phyloP scores from a whole-genome alignment of 202 grass and related monocot species.

The Schoenoplectus triqueter region DNA sequence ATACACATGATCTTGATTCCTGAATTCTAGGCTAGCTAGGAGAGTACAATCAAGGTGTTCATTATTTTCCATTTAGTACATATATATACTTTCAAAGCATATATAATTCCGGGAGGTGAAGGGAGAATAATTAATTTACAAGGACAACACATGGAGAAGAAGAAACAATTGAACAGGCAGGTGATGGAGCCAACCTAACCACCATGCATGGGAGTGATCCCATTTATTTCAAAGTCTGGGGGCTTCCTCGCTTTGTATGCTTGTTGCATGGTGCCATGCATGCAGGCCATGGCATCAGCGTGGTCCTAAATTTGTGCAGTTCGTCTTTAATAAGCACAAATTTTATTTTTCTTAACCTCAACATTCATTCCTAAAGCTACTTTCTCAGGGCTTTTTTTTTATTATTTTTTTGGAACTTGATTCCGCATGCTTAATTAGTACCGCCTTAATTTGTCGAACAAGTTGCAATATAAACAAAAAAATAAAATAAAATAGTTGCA shows the following conservation, averaged over 20 bases:
- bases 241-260: background rate
- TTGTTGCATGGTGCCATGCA: slow-evolving; percentile 32
- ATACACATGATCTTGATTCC: too few species aligned
- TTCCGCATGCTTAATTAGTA: background rate
- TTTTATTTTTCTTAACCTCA: slow-evolving; percentile 10
- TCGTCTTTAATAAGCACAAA: slow-evolving; percentile 5
- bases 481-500: background rate
- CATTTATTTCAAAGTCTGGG: background rate
- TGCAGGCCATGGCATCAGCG: background rate
- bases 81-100: too few species aligned
- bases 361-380: slow-evolving; percentile 29
- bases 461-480: background rate
- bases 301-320: background rate
- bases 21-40: too few species aligned
- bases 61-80: too few species aligned
- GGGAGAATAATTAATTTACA: background rate
- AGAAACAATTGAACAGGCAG: background rate
- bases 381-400: slow-evolving; percentile 29
- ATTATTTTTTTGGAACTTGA: slow-evolving; percentile 11
- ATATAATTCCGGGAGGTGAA: too few species aligned
- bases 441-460: background rate
- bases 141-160: background rate
- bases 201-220: background rate
- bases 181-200: slow-evolving; percentile 14
- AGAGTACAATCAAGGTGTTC: too few species aligned